A percentile compares a stretch with the other conserved stretches of the same genome.
Conservation (phyloP, 352 stramenopile species). For the Blastocystis sp. region DNA sequence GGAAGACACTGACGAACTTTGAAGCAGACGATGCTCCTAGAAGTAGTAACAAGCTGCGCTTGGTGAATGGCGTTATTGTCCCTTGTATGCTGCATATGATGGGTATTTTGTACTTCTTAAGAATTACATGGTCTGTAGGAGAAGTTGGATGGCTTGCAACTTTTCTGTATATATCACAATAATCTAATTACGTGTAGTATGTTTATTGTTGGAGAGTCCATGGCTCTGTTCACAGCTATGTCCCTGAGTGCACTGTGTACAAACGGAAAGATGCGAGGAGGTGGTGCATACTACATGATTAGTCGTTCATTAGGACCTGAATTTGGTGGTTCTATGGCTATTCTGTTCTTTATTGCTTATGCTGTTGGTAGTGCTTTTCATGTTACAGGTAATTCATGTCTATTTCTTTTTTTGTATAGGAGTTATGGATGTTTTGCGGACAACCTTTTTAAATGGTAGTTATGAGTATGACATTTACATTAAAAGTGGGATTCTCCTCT, state of each 20-base stretch:
- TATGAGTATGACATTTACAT: slow-evolving; percentile 66
- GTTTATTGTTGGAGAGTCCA: slow-evolving; percentile 72
- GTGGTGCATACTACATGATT: slow-evolving; percentile 72
- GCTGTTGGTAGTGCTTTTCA: slow-evolving; percentile 76
- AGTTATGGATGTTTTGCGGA: slow-evolving; percentile 73
- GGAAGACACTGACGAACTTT: slow-evolving; percentile 38
- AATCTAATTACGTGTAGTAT: slow-evolving; percentile 69
- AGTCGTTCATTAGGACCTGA: slow-evolving; percentile 75
- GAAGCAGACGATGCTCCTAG: slow-evolving; percentile 16
- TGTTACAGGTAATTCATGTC: slow-evolving; percentile 47
- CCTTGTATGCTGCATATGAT: slow-evolving; percentile 82
- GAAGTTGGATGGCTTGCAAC: slow-evolving; percentile 78
- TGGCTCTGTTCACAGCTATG: slow-evolving; percentile 77
- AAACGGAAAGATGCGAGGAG: slow-evolving; percentile 77
- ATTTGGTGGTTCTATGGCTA: slow-evolving; percentile 77
- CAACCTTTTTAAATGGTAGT: slow-evolving; percentile 65
- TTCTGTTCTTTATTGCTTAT: slow-evolving; percentile 78
- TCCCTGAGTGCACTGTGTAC: slow-evolving; percentile 77
- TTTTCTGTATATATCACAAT: slow-evolving; percentile 74
- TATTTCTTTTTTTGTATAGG: slow-evolving; percentile 74
- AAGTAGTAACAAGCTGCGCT: slow-evolving; percentile 69
- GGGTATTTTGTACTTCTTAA: slow-evolving; percentile 79
- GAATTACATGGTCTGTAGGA: slow-evolving; percentile 76
- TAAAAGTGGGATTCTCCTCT: slow-evolving; percentile 46
- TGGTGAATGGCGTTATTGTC: slow-evolving; percentile 77